Evolutionary conservation across 257 asterid genomes (phyloP).

Genomic region (Anisodus acutangulus): DNA sequence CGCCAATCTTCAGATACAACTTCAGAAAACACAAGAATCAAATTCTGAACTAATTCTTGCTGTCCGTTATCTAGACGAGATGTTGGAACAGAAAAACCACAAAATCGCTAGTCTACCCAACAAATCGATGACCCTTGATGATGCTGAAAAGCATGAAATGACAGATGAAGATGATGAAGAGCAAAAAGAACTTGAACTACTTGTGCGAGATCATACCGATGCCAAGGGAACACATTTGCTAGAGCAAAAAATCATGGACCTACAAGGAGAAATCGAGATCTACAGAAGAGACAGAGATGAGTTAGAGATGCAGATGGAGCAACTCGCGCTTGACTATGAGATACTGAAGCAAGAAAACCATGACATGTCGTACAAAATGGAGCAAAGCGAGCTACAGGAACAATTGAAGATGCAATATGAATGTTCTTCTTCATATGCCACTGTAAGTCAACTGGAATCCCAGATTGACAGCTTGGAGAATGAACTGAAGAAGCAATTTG

Average conservation of each 20-base stretch:
- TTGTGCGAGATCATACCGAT: slow-evolving; percentile 75
- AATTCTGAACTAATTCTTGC: slow-evolving; percentile 89
- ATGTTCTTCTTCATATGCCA: slow-evolving; percentile 63
- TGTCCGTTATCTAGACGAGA: slow-evolving; percentile 84
- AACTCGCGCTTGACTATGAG: slow-evolving; percentile 95
- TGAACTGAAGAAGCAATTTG: slow-evolving; percentile 56
- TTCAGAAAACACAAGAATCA: slow-evolving; percentile 85
- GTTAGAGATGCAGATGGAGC: slow-evolving; percentile 93
- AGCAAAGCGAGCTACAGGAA: slow-evolving; percentile 87
- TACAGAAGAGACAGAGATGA: slow-evolving; percentile 79
- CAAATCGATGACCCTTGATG: slow-evolving; percentile 39
- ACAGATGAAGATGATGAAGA: slow-evolving; percentile 65
- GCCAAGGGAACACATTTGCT: slow-evolving; percentile 65
- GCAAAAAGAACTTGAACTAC: slow-evolving; percentile 76
- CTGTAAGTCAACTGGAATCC: slow-evolving; percentile 62
- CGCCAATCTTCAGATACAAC: slow-evolving; percentile 74
- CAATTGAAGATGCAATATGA: slow-evolving; percentile 89
- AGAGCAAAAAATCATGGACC: slow-evolving; percentile 79
- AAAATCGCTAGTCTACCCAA: slow-evolving; percentile 44
- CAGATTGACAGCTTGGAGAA: slow-evolving; percentile 73
- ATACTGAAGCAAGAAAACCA: slow-evolving; percentile 93
- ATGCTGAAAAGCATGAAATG: slow-evolving; percentile 35
- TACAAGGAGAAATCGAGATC: slow-evolving; percentile 71
- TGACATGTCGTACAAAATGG: slow-evolving; percentile 70
- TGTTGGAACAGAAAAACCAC: slow-evolving; percentile 74